Base-by-base conservation (phyloP, 1,284 basidiomycete genomes). In the Amylostereum areolatum region DNA sequence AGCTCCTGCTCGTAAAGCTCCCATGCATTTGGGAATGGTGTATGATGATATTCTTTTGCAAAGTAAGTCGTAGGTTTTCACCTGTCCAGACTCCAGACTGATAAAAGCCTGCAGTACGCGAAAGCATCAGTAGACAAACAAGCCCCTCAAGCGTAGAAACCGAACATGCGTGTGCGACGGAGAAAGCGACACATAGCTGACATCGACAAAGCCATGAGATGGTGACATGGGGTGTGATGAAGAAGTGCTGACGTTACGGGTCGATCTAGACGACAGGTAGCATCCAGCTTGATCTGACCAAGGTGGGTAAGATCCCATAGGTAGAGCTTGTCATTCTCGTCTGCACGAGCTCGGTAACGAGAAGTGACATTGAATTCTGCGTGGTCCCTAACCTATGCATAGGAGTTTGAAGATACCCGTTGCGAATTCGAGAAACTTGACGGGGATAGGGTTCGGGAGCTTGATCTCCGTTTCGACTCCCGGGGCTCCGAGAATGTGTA, bases 111-210 rank as follows among this genome's bases (percentile, higher is more conserved):
- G 57, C 44, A 54, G 18, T n/a, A 39, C 24, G 44, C 24, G 37
- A 51, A 45, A 37, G n/a, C n/a, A 40, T 47, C 3, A 12, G 27
- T 54, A 52, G 34, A 18, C 3, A 30, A 32, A 36, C 28, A 45
- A 29, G 24, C 32, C 12, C 28, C 11, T n/a, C 24, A 28, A 45
- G 35, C 43, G 47, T 41, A 51, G 49, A 64, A 60, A 52, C 73
- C 86, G 61, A 62, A 92, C 82, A 70, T 91, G 89, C 7, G 79
- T 76, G 62, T 89, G 87, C n/a, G 78, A 80, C 1, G 88, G 81
- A 1, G 85, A 87, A n/a, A 83, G 61, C 11, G 78, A 73, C 45
- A 88, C 58, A 42, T 73, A 81, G 52, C 83, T 85, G 54, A 12
- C 11, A 8, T 43, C 25, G 18, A 18, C 1, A 18, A 18, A 1